phyloP scores from a whole-genome alignment of 2,329 filamentous ascomycete species.

The Aspergillus costaricaensis region DNA sequence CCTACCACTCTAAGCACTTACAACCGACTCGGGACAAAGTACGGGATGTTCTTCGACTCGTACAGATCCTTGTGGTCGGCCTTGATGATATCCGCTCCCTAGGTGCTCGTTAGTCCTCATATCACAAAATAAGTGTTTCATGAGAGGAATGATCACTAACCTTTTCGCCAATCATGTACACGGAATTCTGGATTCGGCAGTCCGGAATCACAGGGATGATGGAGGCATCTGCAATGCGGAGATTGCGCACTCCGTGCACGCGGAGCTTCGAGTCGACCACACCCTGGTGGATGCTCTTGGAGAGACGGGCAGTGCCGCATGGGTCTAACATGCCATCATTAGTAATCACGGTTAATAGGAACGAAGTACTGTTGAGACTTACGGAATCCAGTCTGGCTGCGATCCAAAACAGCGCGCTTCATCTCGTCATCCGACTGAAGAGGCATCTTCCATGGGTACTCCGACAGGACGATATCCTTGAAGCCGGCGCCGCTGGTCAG shows the following conservation, averaged over 20 bases:
- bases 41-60: constrained; percentile 24
- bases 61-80: constrained; percentile 28
- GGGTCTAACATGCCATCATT: constrained; percentile 41
- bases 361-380: background rate
- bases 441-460: constrained; percentile 65
- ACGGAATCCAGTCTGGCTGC: constrained; percentile 55
- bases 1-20: background rate
- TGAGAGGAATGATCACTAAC: constrained; percentile 10
- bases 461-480: constrained; percentile 42
- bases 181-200: constrained; percentile 61
- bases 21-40: constrained; percentile 22
- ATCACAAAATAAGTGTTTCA: background rate
- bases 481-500: constrained; percentile 59
- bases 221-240: constrained; percentile 59
- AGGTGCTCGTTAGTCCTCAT: constrained; percentile 3
- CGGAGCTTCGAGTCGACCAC: constrained; percentile 55
- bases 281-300: constrained; percentile 54
- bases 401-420: constrained; percentile 58
- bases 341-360: background rate
- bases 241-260: constrained; percentile 56
- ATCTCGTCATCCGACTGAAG: constrained; percentile 58
- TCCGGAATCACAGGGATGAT: constrained; percentile 58
- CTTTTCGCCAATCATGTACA: constrained; percentile 63
- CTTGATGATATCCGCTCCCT: constrained; percentile 35
- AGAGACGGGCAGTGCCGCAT: constrained; percentile 58